Base-by-base conservation (phyloP, 2,329 filamentous ascomycete species). In the Phaeophleospora eucalypticola region DNA sequence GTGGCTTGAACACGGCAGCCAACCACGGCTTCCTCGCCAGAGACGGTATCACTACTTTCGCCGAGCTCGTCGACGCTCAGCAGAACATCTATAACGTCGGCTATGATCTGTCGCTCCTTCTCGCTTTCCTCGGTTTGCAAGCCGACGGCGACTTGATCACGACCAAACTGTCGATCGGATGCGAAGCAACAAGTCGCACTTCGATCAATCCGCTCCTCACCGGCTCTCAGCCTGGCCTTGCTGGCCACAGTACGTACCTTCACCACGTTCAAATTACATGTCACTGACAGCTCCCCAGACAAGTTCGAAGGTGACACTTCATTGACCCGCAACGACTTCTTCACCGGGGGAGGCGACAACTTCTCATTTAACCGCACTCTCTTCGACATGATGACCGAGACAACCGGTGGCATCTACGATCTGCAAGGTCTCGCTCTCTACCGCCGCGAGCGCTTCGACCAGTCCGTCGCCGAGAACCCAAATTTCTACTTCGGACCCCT, bases 11-110 rank as follows among this genome's bases (percentile, higher is more conserved):
- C 41, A 60, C 67, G 4, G 65, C 65, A 21, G 68, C 69, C 14
- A 71, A 72, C 44, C 67, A 70, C 51, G 63, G 64, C 56, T 71
- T 71, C 60, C 58, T 72, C 8, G 63, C 69, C 19, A 68, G 64
- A 33, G 70, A 73, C 43, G 71, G 70, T 32, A 64, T 73, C 39
- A 64, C 63, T 15, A 72, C 61, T 19, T 54, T 38, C 42, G 63
- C 60, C 37, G 70, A 73, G 56, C 63, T 73, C 19, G 68, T 72
- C 36, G 68, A 71, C 47, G 68, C 68, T 17, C 67, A 71, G 37
- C 70, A 73, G 50, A 72, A 73, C 37, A 51, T 73, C 18, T 73
- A 71, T 60, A 72, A 73, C 35, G 65, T 73, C 16, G 68, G 63
- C 43, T 70, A 69, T 45, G 69, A 71, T 47, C 61, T 72, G 16